Conservation (phyloP, 129 eudicot genomes). For the Centrapalus pauciflorus region DNA sequence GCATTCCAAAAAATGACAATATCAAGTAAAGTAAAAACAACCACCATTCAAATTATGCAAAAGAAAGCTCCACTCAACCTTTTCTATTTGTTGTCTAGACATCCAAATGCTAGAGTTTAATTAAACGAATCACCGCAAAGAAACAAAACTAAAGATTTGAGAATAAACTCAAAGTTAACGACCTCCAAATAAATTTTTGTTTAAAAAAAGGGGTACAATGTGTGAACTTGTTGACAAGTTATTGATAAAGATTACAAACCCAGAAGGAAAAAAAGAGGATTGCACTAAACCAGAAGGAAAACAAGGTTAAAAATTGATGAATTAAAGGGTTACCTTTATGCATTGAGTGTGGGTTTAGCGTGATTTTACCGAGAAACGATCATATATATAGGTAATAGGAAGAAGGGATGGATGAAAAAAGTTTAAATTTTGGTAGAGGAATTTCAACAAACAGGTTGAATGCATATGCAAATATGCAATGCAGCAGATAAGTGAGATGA, state of each 20-base stretch:
- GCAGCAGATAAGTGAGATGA: constrained; percentile 3
- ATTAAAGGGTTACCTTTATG: constrained; percentile 5
- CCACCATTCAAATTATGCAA: background rate
- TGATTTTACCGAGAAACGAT: background rate
- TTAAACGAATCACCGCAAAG: background rate
- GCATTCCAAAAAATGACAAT: too few species aligned
- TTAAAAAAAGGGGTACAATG: background rate
- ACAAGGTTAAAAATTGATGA: background rate
- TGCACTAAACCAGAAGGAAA: background rate
- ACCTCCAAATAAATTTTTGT: background rate
- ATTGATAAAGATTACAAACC: constrained; percentile 1
- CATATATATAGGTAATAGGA: background rate
- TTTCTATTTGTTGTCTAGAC: background rate
- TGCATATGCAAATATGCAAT: too few species aligned
- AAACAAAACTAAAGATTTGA: background rate
- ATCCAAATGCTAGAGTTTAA: background rate
- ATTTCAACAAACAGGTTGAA: constrained; percentile 19
- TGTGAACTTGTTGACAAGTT: background rate
- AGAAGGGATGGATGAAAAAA: too few species aligned
- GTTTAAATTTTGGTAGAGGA: constrained; percentile 8
- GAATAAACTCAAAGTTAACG: background rate
- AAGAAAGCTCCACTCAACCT: background rate
- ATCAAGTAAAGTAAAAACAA: background rate
- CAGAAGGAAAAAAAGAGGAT: background rate
- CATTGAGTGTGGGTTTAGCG: background rate